Evolutionary conservation across 179 eudicot species (phyloP), one percentile per base, ranked within the genome.

Genomic region (Pouteria campechiana): DNA sequence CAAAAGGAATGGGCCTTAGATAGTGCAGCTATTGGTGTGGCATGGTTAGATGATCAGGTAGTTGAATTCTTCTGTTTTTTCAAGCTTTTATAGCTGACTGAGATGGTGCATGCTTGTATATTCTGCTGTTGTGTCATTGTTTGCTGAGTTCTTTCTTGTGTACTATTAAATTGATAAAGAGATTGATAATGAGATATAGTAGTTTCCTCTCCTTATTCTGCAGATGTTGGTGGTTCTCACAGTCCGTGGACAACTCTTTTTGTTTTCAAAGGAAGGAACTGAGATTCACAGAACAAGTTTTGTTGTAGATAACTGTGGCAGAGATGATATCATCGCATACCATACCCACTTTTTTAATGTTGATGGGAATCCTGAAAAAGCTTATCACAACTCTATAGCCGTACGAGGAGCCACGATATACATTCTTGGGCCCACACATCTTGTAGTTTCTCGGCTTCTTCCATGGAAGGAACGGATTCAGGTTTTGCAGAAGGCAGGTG

Each of bases 21-120:
- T 41, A 81, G 89, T 61, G 50, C 83, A 69, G 93, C 95, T 25
- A 50, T 89, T 33, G 97, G 97, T 32, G 68, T 89, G 67, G 79
- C 86, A 48, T 89, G 97, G 97, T 65, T 89, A 62, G 83, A 79
- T 52, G 93, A 85, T 50, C 84, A 85, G 95, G 97, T 85, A 30
- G 3, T 18, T 17, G 12, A 37, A n/a, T 22, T 28, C 10, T 32
- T 14, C 9, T 41, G 23, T 37, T 48, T 32, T 12, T 9, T 28
- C 15, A 3, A 21, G n/a, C 21, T 11, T 22, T 41, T 17, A 16
- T 22, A n/a, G n/a, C n/a, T n/a, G n/a, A n/a, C n/a, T n/a, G n/a
- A n/a, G n/a, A n/a, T n/a, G n/a, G n/a, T n/a, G n/a, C 28, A 3
- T 17, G 5, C 18, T 7, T 51, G 5, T 17, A 1, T 15, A 25